phyloP scores from a whole-genome alignment of 2,329 filamentous ascomycete species.

The Scedosporium apiospermum region DNA sequence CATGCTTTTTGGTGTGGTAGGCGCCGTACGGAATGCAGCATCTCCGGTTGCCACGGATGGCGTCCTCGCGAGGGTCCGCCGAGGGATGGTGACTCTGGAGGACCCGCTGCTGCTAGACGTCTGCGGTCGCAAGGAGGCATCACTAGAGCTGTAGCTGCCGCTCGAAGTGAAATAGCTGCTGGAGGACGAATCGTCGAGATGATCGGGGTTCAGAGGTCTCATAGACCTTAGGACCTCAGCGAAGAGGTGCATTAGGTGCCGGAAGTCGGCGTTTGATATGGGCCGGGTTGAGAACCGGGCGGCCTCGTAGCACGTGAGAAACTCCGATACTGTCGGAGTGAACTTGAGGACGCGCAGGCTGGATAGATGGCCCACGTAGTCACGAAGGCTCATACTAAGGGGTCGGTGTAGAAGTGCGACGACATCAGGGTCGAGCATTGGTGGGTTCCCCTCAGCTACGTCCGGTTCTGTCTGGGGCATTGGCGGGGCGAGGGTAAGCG shows the following conservation, averaged over 20 bases:
- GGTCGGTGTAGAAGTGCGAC: conserved; percentile 64
- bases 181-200: conserved; percentile 27
- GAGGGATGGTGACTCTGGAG: conserved; percentile 14
- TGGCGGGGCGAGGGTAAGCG: conserved; percentile 70
- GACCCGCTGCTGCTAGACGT: background rate
- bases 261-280: conserved; percentile 62
- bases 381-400: conserved; percentile 62
- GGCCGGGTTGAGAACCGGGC: conserved; percentile 71
- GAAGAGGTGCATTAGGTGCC: conserved; percentile 74
- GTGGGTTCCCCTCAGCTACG: conserved; percentile 20
- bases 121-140: background rate
- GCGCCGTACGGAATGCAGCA: conserved; percentile 35
- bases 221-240: conserved; percentile 71
- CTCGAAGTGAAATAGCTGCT: background rate
- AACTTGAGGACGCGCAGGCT: conserved; percentile 49
- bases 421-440: conserved; percentile 53
- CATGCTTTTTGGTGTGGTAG: conserved; percentile 41
- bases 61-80: conserved; percentile 24
- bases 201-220: conserved; percentile 47
- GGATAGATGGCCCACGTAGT: conserved; percentile 67
- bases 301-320: conserved; percentile 69
- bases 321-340: conserved; percentile 30
- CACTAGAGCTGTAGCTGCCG: background rate
- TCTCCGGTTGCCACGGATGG: conserved; percentile 34
- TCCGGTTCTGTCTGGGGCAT: conserved; percentile 31